A percentile compares a stretch with the other conserved stretches of the same genome.
Evolutionary conservation across 1,284 basidiomycete species (phyloP).

Genomic region (Cystobasidium sp.): DNA sequence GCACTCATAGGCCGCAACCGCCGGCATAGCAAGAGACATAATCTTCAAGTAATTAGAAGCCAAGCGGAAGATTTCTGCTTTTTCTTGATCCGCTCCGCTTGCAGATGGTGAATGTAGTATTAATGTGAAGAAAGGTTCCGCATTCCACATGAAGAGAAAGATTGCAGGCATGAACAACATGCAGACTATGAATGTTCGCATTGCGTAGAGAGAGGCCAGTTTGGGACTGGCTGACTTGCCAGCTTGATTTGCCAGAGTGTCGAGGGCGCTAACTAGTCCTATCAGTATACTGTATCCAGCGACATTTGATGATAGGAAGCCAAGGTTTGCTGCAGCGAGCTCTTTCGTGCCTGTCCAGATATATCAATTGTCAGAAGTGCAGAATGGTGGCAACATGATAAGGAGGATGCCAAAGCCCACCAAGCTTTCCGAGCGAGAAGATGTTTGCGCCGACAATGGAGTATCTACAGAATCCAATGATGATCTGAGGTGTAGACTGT

Average conservation of each 20-base stretch:
- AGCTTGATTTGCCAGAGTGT: constrained; percentile 53
- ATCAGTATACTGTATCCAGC: constrained; percentile 49
- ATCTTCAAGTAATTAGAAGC: constrained; percentile 75
- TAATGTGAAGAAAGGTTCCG: constrained; percentile 69
- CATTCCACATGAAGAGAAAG: constrained; percentile 50
- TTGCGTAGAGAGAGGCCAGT: constrained; percentile 49
- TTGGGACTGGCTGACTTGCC: constrained; percentile 40
- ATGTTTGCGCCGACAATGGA: constrained; percentile 30
- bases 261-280: constrained; percentile 48
- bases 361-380: background rate
- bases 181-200: constrained; percentile 50
- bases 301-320: constrained; percentile 51
- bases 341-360: constrained; percentile 41
- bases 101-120: constrained; percentile 7
- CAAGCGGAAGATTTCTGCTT: constrained; percentile 77
- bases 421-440: constrained; percentile 31
- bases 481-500: constrained; percentile 29
- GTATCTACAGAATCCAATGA: constrained; percentile 39
- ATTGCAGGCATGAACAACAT: constrained; percentile 46
- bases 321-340: constrained; percentile 50
- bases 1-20: constrained; percentile 65
- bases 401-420: constrained; percentile 4
- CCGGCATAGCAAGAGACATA: constrained; percentile 81
- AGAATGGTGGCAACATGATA: background rate
- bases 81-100: constrained; percentile 66